These are phyloP conservation scores for Naganishia sp. DNA, from an alignment of 1,284 basidiomycete species.

Conservation along the genomic window DNA sequence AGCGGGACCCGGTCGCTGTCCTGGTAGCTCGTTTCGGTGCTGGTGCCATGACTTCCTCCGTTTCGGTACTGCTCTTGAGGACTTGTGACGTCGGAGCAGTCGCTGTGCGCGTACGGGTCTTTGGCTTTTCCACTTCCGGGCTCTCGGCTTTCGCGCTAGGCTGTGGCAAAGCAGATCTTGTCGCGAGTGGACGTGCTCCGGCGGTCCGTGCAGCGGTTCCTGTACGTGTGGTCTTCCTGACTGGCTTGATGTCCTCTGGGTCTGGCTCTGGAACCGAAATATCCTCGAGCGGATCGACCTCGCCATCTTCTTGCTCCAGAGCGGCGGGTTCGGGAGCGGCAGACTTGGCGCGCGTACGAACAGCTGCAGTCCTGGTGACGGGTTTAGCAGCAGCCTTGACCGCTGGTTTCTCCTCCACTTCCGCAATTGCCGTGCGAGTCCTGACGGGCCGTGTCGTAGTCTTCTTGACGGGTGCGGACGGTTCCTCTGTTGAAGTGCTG, in stretches of 20 bases:
- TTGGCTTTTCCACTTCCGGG: conserved; percentile 15
- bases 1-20: conserved; percentile 9
- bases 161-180: conserved; percentile 20
- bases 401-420: background rate
- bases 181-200: conserved; percentile 7
- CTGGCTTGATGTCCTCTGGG: conserved; percentile 22
- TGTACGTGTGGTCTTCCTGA: conserved; percentile 4
- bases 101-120: conserved; percentile 2
- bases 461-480: background rate
- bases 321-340: background rate
- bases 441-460: conserved; percentile 3
- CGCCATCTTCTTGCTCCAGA: conserved; percentile 3
- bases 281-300: conserved; percentile 18
- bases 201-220: background rate
- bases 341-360: conserved; percentile 13
- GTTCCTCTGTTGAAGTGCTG: conserved; percentile 13
- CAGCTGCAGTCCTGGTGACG: background rate
- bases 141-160: conserved; percentile 11
- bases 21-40: conserved; percentile 4
- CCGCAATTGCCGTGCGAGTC: conserved; percentile 1
- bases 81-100: conserved; percentile 3
- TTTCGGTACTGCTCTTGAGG: conserved; percentile 18
- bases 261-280: conserved; percentile 24
- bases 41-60: background rate
- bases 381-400: background rate